Conservation (phyloP, 2,329 filamentous ascomycete genomes). For the Magnaporthiopsis rhizophila region DNA sequence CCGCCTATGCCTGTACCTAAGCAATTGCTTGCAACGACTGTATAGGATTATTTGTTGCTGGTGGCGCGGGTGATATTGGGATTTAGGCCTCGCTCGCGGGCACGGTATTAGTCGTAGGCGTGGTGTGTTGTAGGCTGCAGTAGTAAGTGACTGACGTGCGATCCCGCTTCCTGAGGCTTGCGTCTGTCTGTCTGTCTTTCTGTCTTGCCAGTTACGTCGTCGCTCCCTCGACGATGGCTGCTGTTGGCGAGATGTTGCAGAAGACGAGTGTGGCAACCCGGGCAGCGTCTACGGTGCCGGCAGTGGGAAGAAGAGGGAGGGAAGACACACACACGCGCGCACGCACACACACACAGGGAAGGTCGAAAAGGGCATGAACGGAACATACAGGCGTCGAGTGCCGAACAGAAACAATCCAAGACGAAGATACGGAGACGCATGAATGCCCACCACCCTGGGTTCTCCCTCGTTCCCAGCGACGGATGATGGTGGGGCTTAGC, state of each 20-base stretch:
- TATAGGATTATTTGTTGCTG: neutral
- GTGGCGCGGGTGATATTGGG: neutral
- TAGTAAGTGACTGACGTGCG: neutral
- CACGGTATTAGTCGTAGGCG: neutral
- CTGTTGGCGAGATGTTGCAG: neutral
- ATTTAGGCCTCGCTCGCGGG: neutral
- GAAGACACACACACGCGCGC: too few relatives aligned
- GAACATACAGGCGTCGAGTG: neutral
- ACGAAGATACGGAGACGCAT: neutral
- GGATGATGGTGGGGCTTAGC: neutral
- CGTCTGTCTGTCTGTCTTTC: neutral
- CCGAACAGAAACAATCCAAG: neutral
- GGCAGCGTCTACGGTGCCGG: neutral
- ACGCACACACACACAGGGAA: neutral
- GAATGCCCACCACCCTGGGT: neutral
- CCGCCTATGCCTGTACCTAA: neutral
- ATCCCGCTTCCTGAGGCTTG: neutral
- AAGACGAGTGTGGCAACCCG: neutral
- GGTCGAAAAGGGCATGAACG: neutral
- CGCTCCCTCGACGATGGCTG: neutral
- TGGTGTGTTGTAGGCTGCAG: neutral
- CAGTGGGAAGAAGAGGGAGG: slow-evolving; percentile 2
- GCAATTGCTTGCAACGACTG: neutral
- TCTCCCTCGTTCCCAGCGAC: neutral
- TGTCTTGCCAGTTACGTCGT: neutral